Evolutionary conservation across 75 land plant genomes (phyloP).

Genomic region (Sequoia sempervirens): DNA sequence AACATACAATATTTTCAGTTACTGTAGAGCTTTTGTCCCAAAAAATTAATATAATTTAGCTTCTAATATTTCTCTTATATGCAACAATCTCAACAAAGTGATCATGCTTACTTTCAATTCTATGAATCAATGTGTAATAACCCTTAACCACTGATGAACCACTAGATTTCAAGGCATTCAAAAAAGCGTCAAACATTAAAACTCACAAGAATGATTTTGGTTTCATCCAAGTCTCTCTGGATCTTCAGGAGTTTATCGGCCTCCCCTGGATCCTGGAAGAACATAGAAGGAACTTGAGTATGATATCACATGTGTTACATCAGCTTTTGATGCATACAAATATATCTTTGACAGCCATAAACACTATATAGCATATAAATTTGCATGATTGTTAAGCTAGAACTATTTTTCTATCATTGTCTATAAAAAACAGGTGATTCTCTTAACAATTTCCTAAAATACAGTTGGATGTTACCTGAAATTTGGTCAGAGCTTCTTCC

Average conservation of each 20-base stretch:
- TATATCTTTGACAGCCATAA: not conserved
- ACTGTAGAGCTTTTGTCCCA: not conserved
- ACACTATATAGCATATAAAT: not conserved
- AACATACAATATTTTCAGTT: not conserved
- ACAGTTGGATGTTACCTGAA: conserved; percentile 47
- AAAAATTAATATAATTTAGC: not conserved
- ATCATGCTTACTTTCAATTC: not conserved
- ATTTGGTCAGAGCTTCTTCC: conserved; percentile 68
- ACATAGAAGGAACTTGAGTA: not conserved
- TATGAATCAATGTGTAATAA: not conserved
- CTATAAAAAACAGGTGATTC: not conserved
- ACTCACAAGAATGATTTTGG: conserved; percentile 88
- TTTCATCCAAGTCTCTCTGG: conserved; percentile 93
- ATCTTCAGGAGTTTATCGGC: conserved; percentile 95
- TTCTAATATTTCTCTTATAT: not conserved
- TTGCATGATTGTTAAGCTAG: not conserved
- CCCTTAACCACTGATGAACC: not conserved
- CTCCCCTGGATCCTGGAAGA: conserved; percentile 88
- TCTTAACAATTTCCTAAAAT: not conserved
- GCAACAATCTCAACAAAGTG: not conserved
- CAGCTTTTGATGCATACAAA: not conserved
- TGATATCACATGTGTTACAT: not conserved
- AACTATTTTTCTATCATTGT: not conserved
- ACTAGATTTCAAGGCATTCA: not conserved
- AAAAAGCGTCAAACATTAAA: not conserved